phyloP scores from a whole-genome alignment of 148 eudicot genomes.

The Silene latifolia region DNA sequence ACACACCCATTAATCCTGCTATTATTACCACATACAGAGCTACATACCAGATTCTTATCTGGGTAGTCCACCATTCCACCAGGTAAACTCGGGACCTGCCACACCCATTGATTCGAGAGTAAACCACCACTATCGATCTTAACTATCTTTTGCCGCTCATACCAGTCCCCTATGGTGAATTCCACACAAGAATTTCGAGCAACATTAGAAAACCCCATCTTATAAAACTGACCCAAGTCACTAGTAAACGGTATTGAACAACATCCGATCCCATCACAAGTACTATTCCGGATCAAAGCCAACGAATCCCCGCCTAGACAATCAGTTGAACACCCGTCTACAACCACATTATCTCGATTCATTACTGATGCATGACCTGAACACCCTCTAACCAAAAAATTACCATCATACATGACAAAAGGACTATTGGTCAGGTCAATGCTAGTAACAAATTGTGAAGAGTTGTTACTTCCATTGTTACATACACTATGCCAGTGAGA shows the following conservation, averaged over 20 bases:
- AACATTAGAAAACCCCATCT: not conserved
- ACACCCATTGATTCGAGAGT: not conserved
- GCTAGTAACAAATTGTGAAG: conserved; percentile 4
- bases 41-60: not conserved
- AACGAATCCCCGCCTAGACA: not conserved
- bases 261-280: conserved; percentile 22
- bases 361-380: not conserved
- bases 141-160: not conserved
- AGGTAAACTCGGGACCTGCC: conserved; percentile 3
- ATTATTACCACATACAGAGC: not conserved
- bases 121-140: not conserved
- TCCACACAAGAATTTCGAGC: conserved; percentile 7
- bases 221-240: not conserved
- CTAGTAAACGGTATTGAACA: not conserved
- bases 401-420: not conserved
- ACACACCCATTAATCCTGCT: conserved; percentile 7
- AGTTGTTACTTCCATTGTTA: not conserved
- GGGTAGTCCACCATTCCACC: conserved; percentile 2
- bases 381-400: conserved; percentile 7
- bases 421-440: conserved; percentile 18
- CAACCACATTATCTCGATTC: not conserved
- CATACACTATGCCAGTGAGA: conserved; percentile 18
- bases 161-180: conserved; percentile 1
- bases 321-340: conserved; percentile 17
- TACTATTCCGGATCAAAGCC: not conserved